Evolutionary conservation across 2,329 filamentous ascomycete genomes (phyloP).

Genomic region (Penicillium nordicum): DNA sequence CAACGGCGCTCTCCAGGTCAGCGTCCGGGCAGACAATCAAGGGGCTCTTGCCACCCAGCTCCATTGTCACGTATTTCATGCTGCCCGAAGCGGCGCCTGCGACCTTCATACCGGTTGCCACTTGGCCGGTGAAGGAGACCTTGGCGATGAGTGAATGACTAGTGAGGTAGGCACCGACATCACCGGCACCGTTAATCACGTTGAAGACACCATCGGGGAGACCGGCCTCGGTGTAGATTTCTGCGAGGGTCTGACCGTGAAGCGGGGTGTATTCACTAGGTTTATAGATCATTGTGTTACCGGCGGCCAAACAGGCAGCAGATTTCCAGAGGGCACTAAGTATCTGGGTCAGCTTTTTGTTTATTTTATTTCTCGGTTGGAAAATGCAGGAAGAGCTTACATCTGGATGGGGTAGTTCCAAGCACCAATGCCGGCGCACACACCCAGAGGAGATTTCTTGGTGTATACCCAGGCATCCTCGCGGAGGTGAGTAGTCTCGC

Average conservation of each 20-base stretch:
- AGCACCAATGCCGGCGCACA: constrained; percentile 81
- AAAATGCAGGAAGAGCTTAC: constrained; percentile 24
- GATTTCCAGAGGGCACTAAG: constrained; percentile 75
- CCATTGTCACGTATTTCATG: constrained; percentile 92
- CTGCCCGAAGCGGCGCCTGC: constrained; percentile 68
- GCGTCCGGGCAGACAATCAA: constrained; percentile 77
- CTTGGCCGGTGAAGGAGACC: constrained; percentile 86
- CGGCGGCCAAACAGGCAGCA: constrained; percentile 77
- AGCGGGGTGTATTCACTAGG: constrained; percentile 82
- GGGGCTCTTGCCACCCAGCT: constrained; percentile 83
- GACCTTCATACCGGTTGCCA: constrained; percentile 77
- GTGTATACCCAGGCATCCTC: constrained; percentile 79
- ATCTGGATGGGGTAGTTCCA: constrained; percentile 95
- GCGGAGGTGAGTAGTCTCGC: constrained; percentile 71
- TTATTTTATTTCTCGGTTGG: neutral
- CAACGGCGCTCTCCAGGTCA: constrained; percentile 73
- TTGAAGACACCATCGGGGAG: constrained; percentile 82
- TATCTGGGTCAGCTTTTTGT: neutral
- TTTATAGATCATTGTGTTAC: constrained; percentile 90
- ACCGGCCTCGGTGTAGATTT: constrained; percentile 74
- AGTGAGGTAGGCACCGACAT: constrained; percentile 72
- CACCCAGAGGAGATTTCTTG: constrained; percentile 74
- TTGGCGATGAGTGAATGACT: constrained; percentile 71
- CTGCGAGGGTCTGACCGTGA: constrained; percentile 71
- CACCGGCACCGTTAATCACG: constrained; percentile 75